Conservation (phyloP, 1,284 basidiomycete genomes). For the Heterobasidion annosum region DNA sequence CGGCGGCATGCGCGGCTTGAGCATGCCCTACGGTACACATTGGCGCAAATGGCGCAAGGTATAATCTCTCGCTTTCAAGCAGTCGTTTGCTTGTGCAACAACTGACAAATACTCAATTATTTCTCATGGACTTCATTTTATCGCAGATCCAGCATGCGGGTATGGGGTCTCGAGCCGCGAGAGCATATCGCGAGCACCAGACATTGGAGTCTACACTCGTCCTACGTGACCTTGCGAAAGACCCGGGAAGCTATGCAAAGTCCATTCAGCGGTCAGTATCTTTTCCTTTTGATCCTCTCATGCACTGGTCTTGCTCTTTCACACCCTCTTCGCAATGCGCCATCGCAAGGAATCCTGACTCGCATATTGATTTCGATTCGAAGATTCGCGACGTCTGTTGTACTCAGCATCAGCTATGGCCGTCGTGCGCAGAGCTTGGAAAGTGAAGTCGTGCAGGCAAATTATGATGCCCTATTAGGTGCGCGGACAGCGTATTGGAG, state of each 20-base stretch:
- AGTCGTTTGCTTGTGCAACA: neutral
- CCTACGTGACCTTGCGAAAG: conserved; percentile 7
- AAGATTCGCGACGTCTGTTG: conserved; percentile 23
- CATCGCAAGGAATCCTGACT: too few species aligned
- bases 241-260: neutral
- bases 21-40: conserved; percentile 10
- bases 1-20: conserved; percentile 10
- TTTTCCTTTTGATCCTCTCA: neutral
- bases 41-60: conserved; percentile 13
- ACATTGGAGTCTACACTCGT: conserved; percentile 11
- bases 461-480: conserved; percentile 7
- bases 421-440: conserved; percentile 19
- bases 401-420: conserved; percentile 23
- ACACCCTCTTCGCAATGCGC: too few species aligned
- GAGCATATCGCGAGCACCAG: conserved; percentile 11
- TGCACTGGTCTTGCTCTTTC: neutral
- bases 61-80: neutral
- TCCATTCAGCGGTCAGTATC: conserved; percentile 9
- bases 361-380: neutral
- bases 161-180: conserved; percentile 9
- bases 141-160: conserved; percentile 11
- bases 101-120: too few species aligned
- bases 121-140: neutral
- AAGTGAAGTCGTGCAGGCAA: conserved; percentile 17
- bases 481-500: neutral